Base-by-base conservation (phyloP, 139 green algal species). In the Volvox reticuliferus region DNA sequence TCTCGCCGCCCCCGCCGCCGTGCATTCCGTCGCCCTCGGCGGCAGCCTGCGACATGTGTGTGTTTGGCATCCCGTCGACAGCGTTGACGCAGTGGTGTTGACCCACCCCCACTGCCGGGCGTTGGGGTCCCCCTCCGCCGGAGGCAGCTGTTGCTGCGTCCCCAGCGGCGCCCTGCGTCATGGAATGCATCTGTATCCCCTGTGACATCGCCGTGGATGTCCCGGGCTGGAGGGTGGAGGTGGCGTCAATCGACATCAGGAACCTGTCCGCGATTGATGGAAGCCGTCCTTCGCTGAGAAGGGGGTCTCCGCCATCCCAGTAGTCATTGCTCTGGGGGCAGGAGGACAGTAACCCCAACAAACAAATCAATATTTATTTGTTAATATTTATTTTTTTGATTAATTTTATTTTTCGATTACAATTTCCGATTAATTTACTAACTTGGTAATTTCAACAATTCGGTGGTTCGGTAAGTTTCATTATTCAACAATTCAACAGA, bases 231-330 rank as follows among this genome's bases (percentile, higher is more conserved):
- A 28, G 55, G 80, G 80, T 18, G 44, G 80, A n/a, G 76, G 76
- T 33, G 61, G 44, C 78, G 35, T 88, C 83, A 22, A 88, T 88
- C 14, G 67, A 69, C 67, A 81, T 88, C 35, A 88, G 65, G 24
- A 88, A 69, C 67, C 67, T 88, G 67, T 88, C 83, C 0, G 85
- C 85, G 21, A 73, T 61, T 1, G 85, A 88, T 22, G 67, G 67
- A 16, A 80, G 36, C 0, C 83, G 35, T 36, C 83, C 83, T 14
- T 76, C 82, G 55, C 12, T n/a, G 0, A 82, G 36, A 5, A 82
- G 69, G 17, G n/a, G 37, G n/a, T 89, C 85, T 13, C 12, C 12
- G 33, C 19, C 9, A 30, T 89, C 85, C 69, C 67, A 69, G 67
- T 79, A 73, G 69, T 89, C 83, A 28, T 30, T 82, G 68, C 63